A percentile compares a stretch with the other conserved stretches of the same genome.
Conservation (phyloP, 352 stramenopile genomes). For the Globisporangium echinulatum region DNA sequence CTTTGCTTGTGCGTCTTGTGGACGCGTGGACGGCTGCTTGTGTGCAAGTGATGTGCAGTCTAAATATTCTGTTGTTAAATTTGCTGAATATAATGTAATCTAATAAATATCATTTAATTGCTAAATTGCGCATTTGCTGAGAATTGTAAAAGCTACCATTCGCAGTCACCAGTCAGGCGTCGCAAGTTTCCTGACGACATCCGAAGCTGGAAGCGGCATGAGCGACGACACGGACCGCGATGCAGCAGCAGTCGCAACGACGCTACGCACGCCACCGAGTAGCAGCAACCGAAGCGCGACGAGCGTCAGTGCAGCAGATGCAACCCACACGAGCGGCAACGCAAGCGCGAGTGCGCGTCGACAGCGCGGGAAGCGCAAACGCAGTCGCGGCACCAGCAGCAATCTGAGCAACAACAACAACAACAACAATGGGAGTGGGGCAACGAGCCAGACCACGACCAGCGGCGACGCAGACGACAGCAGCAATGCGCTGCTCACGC, state of each 20-base stretch:
- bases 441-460: neutral
- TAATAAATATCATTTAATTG: too few species aligned
- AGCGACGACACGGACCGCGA: constrained; percentile 5
- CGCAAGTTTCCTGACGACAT: too few species aligned
- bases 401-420: constrained; percentile 5
- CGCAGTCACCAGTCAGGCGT: too few species aligned
- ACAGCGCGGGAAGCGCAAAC: constrained; percentile 31
- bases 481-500: neutral
- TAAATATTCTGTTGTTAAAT: too few species aligned
- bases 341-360: constrained; percentile 11
- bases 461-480: constrained; percentile 4
- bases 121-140: too few species aligned
- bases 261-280: neutral
- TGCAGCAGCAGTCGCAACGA: neutral
- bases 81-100: too few species aligned
- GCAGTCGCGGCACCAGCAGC: constrained; percentile 12
- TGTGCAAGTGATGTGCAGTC: too few species aligned
- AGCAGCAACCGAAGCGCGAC: neutral
- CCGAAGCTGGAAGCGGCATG: neutral
- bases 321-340: neutral
- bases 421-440: neutral
- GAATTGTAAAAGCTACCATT: too few species aligned
- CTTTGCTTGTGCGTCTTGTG: neutral
- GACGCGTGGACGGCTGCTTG: neutral
- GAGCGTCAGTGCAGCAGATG: neutral